Base-by-base conservation (phyloP, 1,284 basidiomycete genomes). In the Erythrobasidium hasegawianum region DNA sequence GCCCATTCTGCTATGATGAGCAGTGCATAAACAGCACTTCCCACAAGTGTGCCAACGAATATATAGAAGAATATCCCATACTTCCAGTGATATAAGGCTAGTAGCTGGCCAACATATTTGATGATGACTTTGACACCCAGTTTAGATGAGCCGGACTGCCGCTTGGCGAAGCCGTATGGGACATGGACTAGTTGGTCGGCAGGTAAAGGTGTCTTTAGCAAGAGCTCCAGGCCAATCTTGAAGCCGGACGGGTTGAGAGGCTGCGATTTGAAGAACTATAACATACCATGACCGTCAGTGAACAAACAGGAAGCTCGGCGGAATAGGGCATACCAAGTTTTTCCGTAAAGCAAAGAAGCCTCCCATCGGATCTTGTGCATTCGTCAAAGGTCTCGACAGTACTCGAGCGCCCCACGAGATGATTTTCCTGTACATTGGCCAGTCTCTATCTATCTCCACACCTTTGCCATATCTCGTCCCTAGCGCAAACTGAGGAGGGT, bases 321-420 rank as follows among this genome's bases (percentile, higher is more conserved):
- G 43, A 5, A 5, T 33, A 33, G 33, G n/a, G 75, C 79, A 39
- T 45, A 79, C 79, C 11, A 77, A 72, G 53, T 78, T 77, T 67
- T 78, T 79, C 24, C 75, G 73, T 59, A 81, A 76, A 26, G 78
- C 81, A 67, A 81, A 81, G 76, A 81, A 81, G 2, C 80, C 81
- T 1, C 77, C 76, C 80, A 81, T 81, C 14, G 80, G 80, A 69
- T 81, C 80, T 69, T 76, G 78, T 1, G 79, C 79, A 58, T 74
- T 70, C 1, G 80, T 80, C 40, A 81, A 72, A 0, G 80, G 80
- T 1, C 77, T 70, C 0, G 81, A 79, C 40, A 81, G 75, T 61
- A 79, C 69, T n/a, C 80, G 72, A 7, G 80, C 80, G n/a, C 80
- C 80, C 62, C 76, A 75, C 0, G 77, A 78, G 70, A 81, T 81